Conservation (phyloP, 2,329 filamentous ascomycete genomes). For the Fusarium setosum region DNA sequence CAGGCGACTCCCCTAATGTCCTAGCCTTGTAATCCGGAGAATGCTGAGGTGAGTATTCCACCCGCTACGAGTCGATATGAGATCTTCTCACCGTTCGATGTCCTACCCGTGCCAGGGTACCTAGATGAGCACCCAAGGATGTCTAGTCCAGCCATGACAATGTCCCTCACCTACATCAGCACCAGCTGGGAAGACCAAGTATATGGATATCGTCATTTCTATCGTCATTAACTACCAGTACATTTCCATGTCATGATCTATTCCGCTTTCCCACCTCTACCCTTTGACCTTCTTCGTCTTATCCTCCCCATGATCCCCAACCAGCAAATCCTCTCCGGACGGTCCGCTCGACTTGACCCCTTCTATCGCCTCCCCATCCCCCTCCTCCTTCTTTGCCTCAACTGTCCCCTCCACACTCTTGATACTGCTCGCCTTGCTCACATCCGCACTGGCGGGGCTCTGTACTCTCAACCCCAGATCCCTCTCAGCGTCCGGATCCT, state of each 20-base stretch:
- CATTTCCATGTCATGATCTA: background rate
- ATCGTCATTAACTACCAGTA: background rate
- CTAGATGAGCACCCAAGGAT: too few relatives aligned
- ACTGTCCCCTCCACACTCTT: conserved; percentile 49
- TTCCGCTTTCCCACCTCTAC: background rate
- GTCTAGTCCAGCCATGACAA: too few relatives aligned
- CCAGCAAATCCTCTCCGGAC: conserved; percentile 47
- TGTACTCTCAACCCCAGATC: conserved; percentile 76
- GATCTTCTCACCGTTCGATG: too few relatives aligned
- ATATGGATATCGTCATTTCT: conserved; percentile 14
- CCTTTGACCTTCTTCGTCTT: background rate
- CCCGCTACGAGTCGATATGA: too few relatives aligned
- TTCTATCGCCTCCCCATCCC: conserved; percentile 40
- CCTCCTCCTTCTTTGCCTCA: conserved; percentile 19
- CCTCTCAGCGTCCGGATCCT: conserved; percentile 61
- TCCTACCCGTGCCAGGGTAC: too few relatives aligned
- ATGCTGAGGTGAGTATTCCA: too few relatives aligned
- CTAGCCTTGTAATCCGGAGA: too few relatives aligned
- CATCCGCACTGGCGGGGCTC: conserved; percentile 71
- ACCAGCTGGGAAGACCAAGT: too few relatives aligned
- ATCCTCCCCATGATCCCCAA: conserved; percentile 22
- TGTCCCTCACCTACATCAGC: too few relatives aligned
- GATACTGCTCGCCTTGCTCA: conserved; percentile 80
- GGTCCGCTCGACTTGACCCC: conserved; percentile 52
- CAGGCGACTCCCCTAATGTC: too few relatives aligned